Conservation (phyloP, 352 stramenopile species). For the Globisporangium camurandrum region DNA sequence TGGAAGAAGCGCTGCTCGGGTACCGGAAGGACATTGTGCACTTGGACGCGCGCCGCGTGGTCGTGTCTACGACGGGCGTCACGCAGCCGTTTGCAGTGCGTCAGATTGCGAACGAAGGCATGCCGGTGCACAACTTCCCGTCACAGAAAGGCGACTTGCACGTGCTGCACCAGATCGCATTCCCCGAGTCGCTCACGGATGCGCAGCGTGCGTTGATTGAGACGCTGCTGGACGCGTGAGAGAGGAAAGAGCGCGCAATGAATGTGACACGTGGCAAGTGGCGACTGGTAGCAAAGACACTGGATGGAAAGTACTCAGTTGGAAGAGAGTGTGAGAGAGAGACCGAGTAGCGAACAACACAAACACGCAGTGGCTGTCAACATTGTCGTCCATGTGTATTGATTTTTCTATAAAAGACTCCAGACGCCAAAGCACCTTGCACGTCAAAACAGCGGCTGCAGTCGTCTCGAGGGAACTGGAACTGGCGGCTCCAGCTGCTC, state of each 20-base stretch:
- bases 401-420: no score
- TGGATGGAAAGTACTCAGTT: background rate
- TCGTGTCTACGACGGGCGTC: slow-evolving; percentile 73
- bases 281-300: background rate
- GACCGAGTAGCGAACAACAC: background rate
- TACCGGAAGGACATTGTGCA: slow-evolving; percentile 91
- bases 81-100: slow-evolving; percentile 92
- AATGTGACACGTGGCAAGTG: background rate
- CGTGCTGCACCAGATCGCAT: slow-evolving; percentile 94
- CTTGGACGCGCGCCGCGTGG: slow-evolving; percentile 92
- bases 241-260: no score
- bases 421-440: no score
- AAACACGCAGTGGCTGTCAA: background rate
- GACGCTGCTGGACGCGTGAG: slow-evolving; percentile 17
- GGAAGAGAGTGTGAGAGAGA: background rate
- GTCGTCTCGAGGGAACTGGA: slow-evolving; percentile 15
- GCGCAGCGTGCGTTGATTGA: slow-evolving; percentile 84
- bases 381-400: background rate
- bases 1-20: slow-evolving; percentile 94
- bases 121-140: slow-evolving; percentile 90
- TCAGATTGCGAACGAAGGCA: slow-evolving; percentile 90
- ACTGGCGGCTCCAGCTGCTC: slow-evolving; percentile 9
- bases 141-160: slow-evolving; percentile 90
- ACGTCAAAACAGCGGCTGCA: slow-evolving; percentile 33
- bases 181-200: slow-evolving; percentile 83